phyloP scores from a whole-genome alignment of 352 stramenopile species.

The Elongisporangium prolatum region DNA sequence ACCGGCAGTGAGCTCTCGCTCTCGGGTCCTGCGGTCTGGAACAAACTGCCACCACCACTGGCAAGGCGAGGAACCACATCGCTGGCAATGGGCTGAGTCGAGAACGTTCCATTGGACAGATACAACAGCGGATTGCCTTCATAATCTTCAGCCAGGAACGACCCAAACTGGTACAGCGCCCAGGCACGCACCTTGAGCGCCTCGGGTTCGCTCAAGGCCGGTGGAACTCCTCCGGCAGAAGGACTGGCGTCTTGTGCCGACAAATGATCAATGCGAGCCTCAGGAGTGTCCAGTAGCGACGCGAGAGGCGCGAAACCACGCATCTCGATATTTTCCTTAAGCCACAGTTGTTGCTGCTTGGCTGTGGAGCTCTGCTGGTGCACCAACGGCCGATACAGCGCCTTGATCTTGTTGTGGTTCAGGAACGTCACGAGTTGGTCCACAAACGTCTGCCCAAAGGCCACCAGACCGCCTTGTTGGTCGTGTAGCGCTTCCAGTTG shows the following conservation, averaged over 20 bases:
- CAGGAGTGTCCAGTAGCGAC: conserved; percentile 8
- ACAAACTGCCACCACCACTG: conserved; percentile 16
- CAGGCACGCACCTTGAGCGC: conserved; percentile 48
- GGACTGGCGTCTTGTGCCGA: neutral
- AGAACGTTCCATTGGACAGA: conserved; percentile 29
- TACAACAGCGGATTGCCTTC: conserved; percentile 61
- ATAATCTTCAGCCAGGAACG: conserved; percentile 56
- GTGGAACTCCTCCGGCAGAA: neutral
- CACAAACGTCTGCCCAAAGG: conserved; percentile 37
- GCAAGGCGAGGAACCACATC: neutral
- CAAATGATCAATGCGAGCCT: conserved; percentile 1
- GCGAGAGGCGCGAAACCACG: conserved; percentile 58
- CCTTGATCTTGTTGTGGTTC: conserved; percentile 44
- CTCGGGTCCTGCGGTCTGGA: conserved; percentile 4
- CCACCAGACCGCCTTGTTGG: conserved; percentile 11
- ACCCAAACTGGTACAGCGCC: conserved; percentile 56
- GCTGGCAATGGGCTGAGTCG: conserved; percentile 20
- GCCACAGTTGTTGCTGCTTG: conserved; percentile 32
- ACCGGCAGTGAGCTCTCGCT: conserved; percentile 8
- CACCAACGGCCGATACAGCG: conserved; percentile 31
- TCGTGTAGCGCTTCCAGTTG: conserved; percentile 22
- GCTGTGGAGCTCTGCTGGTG: conserved; percentile 5
- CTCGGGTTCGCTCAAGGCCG: conserved; percentile 32
- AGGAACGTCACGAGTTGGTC: conserved; percentile 44
- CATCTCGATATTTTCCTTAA: conserved; percentile 77